Conservation (phyloP, 495 filamentous ascomycete genomes). For the Glonium stellatum region DNA sequence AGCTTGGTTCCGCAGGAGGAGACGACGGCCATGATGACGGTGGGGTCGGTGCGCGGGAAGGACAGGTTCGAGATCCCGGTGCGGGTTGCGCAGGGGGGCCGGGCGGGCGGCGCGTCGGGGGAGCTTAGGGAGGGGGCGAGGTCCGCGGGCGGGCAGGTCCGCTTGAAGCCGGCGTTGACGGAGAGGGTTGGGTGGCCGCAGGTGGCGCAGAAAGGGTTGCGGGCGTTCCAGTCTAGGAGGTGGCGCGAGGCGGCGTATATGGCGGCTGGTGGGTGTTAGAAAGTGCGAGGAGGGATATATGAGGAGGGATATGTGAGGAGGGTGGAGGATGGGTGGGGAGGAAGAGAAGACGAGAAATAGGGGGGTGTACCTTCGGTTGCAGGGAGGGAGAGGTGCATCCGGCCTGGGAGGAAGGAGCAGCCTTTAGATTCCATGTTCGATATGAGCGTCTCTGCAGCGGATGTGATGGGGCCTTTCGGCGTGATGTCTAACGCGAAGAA, state of each 20-base stretch:
- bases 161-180: constrained; percentile 83
- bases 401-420: constrained; percentile 51
- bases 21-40: constrained; percentile 88
- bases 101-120: constrained; percentile 32
- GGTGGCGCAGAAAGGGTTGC: constrained; percentile 84
- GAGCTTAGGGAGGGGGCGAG: constrained; percentile 39
- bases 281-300: too few relatives aligned
- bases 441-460: constrained; percentile 45
- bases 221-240: constrained; percentile 88
- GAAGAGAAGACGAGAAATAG: neutral
- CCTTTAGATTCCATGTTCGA: constrained; percentile 52
- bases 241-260: constrained; percentile 87
- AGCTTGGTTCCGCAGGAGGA: constrained; percentile 65
- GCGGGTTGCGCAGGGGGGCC: constrained; percentile 65
- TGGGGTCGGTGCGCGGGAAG: constrained; percentile 93
- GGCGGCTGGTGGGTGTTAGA: constrained; percentile 52
- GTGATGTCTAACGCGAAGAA: constrained; percentile 90
- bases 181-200: constrained; percentile 82
- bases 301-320: neutral
- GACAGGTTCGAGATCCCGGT: constrained; percentile 70
- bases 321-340: neutral
- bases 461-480: constrained; percentile 52
- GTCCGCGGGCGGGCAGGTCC: constrained; percentile 79
- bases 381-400: constrained; percentile 51
- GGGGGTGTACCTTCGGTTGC: constrained; percentile 51